Evolutionary conservation across 345 rosid species (phyloP).

Genomic region (Draba incana): DNA sequence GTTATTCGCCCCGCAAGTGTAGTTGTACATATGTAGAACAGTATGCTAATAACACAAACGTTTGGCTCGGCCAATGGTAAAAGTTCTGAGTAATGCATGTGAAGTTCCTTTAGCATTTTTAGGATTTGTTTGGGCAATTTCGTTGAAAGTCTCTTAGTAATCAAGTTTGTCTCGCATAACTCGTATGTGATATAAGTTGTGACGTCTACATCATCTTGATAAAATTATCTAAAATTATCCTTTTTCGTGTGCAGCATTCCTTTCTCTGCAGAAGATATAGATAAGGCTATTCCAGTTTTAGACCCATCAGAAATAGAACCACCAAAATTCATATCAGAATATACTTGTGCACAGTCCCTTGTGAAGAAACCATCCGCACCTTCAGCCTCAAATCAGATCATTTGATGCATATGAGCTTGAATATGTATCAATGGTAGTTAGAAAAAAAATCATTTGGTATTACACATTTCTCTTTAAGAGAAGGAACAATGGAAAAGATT

Average conservation of each 20-base stretch:
- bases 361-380: constrained; percentile 29
- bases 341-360: constrained; percentile 71
- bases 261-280: constrained; percentile 92
- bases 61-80: neutral
- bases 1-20: constrained; percentile 5
- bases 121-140: neutral
- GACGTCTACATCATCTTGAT: neutral
- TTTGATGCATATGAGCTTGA: constrained; percentile 38
- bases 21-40: neutral
- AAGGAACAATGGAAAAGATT: constrained; percentile 27
- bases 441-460: constrained; percentile 6
- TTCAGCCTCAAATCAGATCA: constrained; percentile 36
- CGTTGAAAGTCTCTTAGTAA: neutral
- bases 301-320: constrained; percentile 71
- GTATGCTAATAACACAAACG: constrained; percentile 7
- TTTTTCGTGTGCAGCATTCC: constrained; percentile 71
- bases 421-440: constrained; percentile 32
- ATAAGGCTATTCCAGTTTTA: constrained; percentile 78
- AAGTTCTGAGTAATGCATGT: neutral
- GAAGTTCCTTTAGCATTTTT: neutral
- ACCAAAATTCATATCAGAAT: constrained; percentile 62
- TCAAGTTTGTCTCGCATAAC: constrained; percentile 14
- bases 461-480: constrained; percentile 30
- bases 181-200: neutral
- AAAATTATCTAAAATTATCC: neutral